Evolutionary conservation across 495 filamentous ascomycete genomes (phyloP).

Genomic region (Diplogelasinospora grovesii): DNA sequence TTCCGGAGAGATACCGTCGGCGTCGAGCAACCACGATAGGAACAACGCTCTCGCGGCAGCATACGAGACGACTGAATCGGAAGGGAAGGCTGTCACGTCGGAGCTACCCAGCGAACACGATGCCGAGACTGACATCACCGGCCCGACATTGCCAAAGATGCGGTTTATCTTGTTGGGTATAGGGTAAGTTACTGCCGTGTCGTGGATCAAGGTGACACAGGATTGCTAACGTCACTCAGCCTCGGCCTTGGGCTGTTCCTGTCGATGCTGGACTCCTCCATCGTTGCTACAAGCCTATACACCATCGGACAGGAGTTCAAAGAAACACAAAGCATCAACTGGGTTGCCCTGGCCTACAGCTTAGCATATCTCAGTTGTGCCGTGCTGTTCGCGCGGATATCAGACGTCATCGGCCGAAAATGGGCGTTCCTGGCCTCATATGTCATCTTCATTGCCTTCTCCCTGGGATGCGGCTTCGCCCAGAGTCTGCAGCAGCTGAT

Average conservation of each 20-base stretch:
- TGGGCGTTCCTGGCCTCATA: conserved; percentile 40
- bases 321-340: conserved; percentile 31
- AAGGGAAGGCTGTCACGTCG: not conserved
- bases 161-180: conserved; percentile 1
- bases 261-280: conserved; percentile 34
- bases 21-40: no score
- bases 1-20: no score
- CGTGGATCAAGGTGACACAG: not conserved
- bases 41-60: no score
- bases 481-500: conserved; percentile 41
- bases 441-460: conserved; percentile 49
- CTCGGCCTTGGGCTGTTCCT: conserved; percentile 3
- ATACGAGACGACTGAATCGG: not conserved
- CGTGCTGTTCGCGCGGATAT: conserved; percentile 44
- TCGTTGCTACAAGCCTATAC: conserved; percentile 41
- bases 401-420: conserved; percentile 47
- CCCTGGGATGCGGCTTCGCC: conserved; percentile 46
- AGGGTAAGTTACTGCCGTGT: conserved; percentile 1
- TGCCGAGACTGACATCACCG: not conserved
- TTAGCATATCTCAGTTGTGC: conserved; percentile 39
- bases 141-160: not conserved
- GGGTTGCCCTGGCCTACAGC: conserved; percentile 41
- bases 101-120: not conserved
- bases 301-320: conserved; percentile 36
- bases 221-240: not conserved